A percentile compares a stretch with the other conserved stretches of the same genome.
Evolutionary conservation across 2,329 filamentous ascomycete species (phyloP).

Genomic region (Coniochaeta prunicola): DNA sequence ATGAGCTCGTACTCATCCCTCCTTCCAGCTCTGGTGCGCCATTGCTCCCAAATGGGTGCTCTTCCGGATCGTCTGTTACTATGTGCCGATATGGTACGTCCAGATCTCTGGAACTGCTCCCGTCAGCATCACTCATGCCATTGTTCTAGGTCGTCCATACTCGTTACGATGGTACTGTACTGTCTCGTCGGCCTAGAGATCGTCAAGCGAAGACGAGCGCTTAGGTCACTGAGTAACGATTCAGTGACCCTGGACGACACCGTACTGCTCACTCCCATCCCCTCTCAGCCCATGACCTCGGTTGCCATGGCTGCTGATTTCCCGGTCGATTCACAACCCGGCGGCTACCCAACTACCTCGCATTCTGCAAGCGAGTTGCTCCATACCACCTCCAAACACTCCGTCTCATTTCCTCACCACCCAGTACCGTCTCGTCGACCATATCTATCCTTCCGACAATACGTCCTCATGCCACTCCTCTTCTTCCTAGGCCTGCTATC

Average conservation of each 20-base stretch:
- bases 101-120: neutral
- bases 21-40: slow-evolving; percentile 26
- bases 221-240: slow-evolving; percentile 20
- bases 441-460: slow-evolving; percentile 26
- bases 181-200: slow-evolving; percentile 30
- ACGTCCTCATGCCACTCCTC: slow-evolving; percentile 28
- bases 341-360: neutral
- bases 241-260: slow-evolving; percentile 17
- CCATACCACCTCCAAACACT: slow-evolving; percentile 13
- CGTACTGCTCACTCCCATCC: slow-evolving; percentile 9
- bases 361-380: neutral
- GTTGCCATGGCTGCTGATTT: neutral
- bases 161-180: slow-evolving; percentile 31
- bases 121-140: neutral
- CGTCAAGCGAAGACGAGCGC: slow-evolving; percentile 20
- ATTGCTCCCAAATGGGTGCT: slow-evolving; percentile 26
- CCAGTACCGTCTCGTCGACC: slow-evolving; percentile 12
- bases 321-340: neutral
- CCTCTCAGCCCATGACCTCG: slow-evolving; percentile 8
- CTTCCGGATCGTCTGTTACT: slow-evolving; percentile 26
- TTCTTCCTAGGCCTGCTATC: slow-evolving; percentile 26
- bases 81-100: slow-evolving; percentile 25
- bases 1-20: neutral
- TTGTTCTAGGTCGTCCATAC: slow-evolving; percentile 19
- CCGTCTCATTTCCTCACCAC: slow-evolving; percentile 12